phyloP scores from a whole-genome alignment of 2,329 filamentous ascomycete genomes.

The Alternaria conjuncta region DNA sequence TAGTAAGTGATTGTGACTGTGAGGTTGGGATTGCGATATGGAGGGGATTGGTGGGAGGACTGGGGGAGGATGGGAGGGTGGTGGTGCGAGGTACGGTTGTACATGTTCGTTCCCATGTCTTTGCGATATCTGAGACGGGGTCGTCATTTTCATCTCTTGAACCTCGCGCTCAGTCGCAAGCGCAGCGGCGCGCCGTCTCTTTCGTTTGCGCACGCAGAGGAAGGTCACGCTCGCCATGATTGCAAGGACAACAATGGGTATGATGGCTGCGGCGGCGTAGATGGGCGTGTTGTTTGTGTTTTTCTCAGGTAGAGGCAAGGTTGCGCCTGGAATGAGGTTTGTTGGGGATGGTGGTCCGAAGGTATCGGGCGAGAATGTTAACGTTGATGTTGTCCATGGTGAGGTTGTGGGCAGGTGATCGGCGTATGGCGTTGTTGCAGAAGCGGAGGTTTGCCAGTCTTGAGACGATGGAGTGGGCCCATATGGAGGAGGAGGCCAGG shows the following conservation, averaged over 20 bases:
- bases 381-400: neutral
- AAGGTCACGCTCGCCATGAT: constrained; percentile 32
- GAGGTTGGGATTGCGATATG: constrained; percentile 6
- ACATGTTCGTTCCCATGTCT: constrained; percentile 5
- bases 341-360: constrained; percentile 3
- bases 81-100: constrained; percentile 30
- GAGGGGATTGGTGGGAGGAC: neutral
- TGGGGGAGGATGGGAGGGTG: constrained; percentile 2
- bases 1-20: constrained; percentile 14
- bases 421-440: constrained; percentile 6
- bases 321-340: neutral
- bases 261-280: constrained; percentile 33
- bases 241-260: constrained; percentile 33
- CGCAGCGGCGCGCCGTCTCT: constrained; percentile 24
- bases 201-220: constrained; percentile 41
- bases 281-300: constrained; percentile 16
- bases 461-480: neutral
- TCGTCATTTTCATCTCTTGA: constrained; percentile 38
- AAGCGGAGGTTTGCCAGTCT: constrained; percentile 3
- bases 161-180: constrained; percentile 7
- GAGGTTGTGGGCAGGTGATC: neutral
- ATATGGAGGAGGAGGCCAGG: constrained; percentile 3
- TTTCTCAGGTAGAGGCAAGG: neutral
- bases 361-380: neutral
- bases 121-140: constrained; percentile 21